A percentile compares a stretch with the other conserved stretches of the same genome.
phyloP scores from a whole-genome alignment of 2,329 filamentous ascomycete species.

The Fusarium sp. region DNA sequence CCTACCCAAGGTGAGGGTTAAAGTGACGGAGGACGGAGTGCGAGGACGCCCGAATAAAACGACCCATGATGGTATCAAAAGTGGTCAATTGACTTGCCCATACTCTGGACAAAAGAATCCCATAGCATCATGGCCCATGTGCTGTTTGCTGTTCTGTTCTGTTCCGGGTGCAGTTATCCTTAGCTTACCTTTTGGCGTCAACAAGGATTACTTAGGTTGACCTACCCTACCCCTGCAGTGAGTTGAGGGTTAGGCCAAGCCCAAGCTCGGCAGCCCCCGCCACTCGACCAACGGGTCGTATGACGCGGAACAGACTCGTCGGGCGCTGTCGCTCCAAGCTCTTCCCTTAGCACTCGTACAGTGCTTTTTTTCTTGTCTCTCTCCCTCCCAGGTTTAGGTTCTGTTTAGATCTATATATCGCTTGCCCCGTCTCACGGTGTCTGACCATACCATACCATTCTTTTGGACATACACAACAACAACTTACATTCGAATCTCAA shows the following conservation, averaged over 20 bases:
- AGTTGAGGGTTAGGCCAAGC: too few species aligned
- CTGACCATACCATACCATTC: conserved; percentile 31
- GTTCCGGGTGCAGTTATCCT: not conserved
- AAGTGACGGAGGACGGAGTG: conserved; percentile 14
- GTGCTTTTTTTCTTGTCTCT: not conserved
- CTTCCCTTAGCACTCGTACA: not conserved
- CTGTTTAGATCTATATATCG: conserved; percentile 43
- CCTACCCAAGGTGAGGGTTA: too few species aligned
- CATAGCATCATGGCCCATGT: conserved; percentile 29
- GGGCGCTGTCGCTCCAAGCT: conserved; percentile 42
- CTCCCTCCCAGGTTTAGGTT: not conserved
- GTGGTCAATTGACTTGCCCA: conserved; percentile 37
- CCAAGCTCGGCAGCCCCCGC: conserved; percentile 48
- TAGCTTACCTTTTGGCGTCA: not conserved
- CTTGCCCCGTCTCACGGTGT: conserved; percentile 43
- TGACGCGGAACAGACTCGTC: conserved; percentile 47
- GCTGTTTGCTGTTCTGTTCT: not conserved
- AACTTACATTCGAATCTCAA: conserved; percentile 16
- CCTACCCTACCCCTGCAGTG: too few species aligned
- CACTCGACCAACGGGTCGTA: conserved; percentile 45
- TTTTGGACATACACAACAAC: conserved; percentile 26
- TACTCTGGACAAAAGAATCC: conserved; percentile 41
- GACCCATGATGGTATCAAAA: conserved; percentile 32
- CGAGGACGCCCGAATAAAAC: conserved; percentile 34
- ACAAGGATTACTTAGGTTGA: too few species aligned